Evolutionary conservation across 768 basidiomycete genomes (phyloP), one percentile per base, ranked within the genome.

Genomic region (Russula virescens): DNA sequence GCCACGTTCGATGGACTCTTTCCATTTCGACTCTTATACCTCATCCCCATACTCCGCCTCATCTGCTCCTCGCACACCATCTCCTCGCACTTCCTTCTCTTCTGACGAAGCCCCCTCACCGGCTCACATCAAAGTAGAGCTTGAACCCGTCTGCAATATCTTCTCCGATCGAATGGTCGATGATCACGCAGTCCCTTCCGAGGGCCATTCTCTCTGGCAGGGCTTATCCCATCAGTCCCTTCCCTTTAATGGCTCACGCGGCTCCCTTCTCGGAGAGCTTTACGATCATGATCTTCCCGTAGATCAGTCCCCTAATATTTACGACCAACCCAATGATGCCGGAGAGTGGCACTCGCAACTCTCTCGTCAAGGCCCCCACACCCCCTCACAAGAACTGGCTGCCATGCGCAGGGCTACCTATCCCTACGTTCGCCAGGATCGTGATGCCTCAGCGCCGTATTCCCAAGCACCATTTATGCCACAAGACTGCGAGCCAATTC

Each of bases 361-460:
- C 68, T 64, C 72, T 65, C 60, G 61, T 45, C 61, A 64, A 60
- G 63, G 51, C 31, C 68, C 68, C 60, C 71, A 71, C 59, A 72
- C 43, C 19, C 51, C 77, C 46, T 65, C 65, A 7, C 74, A 75
- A 60, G 83, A 86, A 64, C 78, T 81, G 68, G 71, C 78, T 51
- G 72, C 75, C 13, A 68, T 72, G 58, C 86, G 89, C 53, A 80
- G 89, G 63, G 85, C 86, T 1, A 91, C 89, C 0, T 90, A 83
- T 74, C 89, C 89, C 50, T 86, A 85, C 70, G 87, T 87, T 55
- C 81, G 87, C 47, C 86, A 89, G 67, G 89, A 92, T 74, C 79
- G 81, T 61, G 79, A 80, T 55, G 80, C 82, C 66, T 56, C 68
- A 35, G 62, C 66, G 55, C 72, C 61, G 64, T 76, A 70, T 77